Evolutionary conservation across 805 yeast species (phyloP).

Genomic region (Diddensiella santjacobensis): DNA sequence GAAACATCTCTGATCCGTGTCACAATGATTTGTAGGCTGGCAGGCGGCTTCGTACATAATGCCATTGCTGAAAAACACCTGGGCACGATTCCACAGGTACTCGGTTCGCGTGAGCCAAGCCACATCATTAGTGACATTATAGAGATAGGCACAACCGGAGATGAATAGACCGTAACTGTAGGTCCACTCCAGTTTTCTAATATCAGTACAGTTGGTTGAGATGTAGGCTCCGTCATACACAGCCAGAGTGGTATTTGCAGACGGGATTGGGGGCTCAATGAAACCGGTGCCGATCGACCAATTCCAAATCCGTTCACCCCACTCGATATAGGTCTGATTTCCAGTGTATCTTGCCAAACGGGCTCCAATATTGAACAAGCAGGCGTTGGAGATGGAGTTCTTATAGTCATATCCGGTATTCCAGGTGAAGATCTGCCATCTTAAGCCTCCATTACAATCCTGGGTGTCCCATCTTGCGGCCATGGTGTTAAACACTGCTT

Average conservation of each 20-base stretch:
- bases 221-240: constrained; percentile 75
- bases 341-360: constrained; percentile 74
- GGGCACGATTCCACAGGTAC: constrained; percentile 44
- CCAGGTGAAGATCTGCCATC: constrained; percentile 92
- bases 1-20: constrained; percentile 72
- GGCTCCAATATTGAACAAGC: constrained; percentile 75
- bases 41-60: constrained; percentile 73
- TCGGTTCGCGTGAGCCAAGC: constrained; percentile 56
- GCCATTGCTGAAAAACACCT: constrained; percentile 43
- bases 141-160: constrained; percentile 66
- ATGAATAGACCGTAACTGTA: constrained; percentile 69
- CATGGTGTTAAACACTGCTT: constrained; percentile 86
- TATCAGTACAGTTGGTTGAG: constrained; percentile 43
- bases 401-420: constrained; percentile 84
- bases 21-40: constrained; percentile 53
- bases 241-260: constrained; percentile 14
- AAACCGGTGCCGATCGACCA: constrained; percentile 60
- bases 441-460: constrained; percentile 68
- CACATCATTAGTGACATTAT: constrained; percentile 55
- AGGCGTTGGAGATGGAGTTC: constrained; percentile 84
- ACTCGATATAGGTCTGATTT: constrained; percentile 67
- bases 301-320: constrained; percentile 69
- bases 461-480: constrained; percentile 68
- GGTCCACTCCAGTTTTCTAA: constrained; percentile 62
- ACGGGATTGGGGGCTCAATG: constrained; percentile 27